These are phyloP conservation scores for Nicotiana attenuata DNA, from an alignment of 257 asterid species.

Conservation along the genomic window DNA sequence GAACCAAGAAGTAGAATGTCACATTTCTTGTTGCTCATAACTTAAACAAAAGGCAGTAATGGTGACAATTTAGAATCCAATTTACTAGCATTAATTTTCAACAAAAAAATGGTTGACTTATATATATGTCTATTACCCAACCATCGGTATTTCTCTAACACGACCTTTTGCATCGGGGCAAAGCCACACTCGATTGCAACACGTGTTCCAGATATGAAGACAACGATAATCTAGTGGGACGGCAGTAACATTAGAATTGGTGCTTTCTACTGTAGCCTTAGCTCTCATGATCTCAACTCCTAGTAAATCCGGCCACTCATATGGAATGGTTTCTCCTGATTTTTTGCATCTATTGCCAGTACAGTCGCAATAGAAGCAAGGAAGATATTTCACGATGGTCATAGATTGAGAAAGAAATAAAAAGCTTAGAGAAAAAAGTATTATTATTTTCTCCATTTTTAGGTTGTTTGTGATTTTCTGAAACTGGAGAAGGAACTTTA, in stretches of 20 bases:
- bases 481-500: neutral
- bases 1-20: too few species aligned
- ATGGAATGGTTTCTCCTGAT: neutral
- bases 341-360: neutral
- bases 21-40: too few species aligned
- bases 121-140: neutral
- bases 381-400: neutral
- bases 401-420: neutral
- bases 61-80: too few species aligned
- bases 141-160: neutral
- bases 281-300: neutral
- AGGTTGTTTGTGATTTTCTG: neutral
- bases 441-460: neutral
- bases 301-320: neutral
- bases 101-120: too few species aligned
- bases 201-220: neutral
- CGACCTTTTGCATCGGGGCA: neutral
- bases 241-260: neutral
- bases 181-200: neutral
- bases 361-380: neutral
- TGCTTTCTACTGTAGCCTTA: neutral
- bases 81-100: too few species aligned
- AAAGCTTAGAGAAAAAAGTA: neutral
- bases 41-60: too few species aligned
- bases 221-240: neutral